Evolutionary conservation across 768 basidiomycete species (phyloP).

Genomic region (Cystofilobasidium macerans): DNA sequence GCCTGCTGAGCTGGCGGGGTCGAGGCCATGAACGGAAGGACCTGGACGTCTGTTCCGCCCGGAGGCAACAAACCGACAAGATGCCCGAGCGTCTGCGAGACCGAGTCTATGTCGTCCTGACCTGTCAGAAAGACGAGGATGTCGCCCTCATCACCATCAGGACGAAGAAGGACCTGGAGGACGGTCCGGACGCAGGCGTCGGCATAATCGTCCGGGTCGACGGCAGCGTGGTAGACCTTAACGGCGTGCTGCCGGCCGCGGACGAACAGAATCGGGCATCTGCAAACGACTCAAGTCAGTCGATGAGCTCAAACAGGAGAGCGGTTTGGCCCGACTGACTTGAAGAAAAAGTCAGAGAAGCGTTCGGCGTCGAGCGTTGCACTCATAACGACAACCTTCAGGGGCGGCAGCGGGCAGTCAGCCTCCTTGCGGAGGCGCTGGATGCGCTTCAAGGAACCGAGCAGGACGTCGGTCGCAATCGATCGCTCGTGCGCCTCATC

Average conservation of each 20-base stretch:
- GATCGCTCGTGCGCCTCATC: constrained; percentile 98
- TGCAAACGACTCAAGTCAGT: not conserved
- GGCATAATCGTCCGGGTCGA: constrained; percentile 53
- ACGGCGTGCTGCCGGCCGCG: constrained; percentile 91
- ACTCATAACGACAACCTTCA: constrained; percentile 94
- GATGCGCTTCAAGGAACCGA: constrained; percentile 78
- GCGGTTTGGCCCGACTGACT: constrained; percentile 42
- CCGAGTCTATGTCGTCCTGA: constrained; percentile 83
- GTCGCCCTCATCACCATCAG: constrained; percentile 49
- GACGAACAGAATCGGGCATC: constrained; percentile 63
- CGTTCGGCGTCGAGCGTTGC: constrained; percentile 93
- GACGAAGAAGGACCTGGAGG: constrained; percentile 74
- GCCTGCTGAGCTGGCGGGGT: constrained; percentile 66
- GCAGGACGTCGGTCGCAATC: constrained; percentile 82
- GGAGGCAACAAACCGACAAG: not conserved
- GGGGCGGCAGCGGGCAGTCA: constrained; percentile 39
- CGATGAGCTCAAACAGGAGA: not conserved
- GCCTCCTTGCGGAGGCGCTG: constrained; percentile 52
- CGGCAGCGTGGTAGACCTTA: constrained; percentile 47
- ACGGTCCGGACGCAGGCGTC: constrained; percentile 85
- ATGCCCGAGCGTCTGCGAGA: not conserved
- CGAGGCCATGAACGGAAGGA: constrained; percentile 76
- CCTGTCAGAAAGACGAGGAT: constrained; percentile 89
- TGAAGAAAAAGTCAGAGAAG: constrained; percentile 75
- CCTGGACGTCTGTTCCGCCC: constrained; percentile 26